phyloP scores from a whole-genome alignment of 768 basidiomycete genomes.

The Floccularia luteovirens region DNA sequence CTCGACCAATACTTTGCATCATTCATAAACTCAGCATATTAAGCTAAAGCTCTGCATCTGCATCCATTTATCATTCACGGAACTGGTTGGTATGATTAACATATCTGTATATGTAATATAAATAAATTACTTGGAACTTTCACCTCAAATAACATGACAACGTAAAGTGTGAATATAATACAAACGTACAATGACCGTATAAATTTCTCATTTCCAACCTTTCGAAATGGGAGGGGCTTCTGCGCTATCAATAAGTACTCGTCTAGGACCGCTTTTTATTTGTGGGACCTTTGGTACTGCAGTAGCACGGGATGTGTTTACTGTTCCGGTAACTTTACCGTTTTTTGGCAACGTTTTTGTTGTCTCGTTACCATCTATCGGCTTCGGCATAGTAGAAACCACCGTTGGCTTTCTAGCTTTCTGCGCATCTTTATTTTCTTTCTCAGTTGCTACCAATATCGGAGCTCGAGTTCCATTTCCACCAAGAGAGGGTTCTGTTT shows the following conservation, averaged over 20 bases:
- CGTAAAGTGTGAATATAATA: too few relatives aligned
- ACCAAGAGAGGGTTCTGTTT: slow-evolving; percentile 6
- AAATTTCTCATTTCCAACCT: slow-evolving; percentile 43
- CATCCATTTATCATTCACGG: too few relatives aligned
- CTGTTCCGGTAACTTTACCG: slow-evolving; percentile 6
- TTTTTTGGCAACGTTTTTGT: not conserved
- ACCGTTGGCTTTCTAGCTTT: slow-evolving; percentile 14
- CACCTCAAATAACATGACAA: too few relatives aligned
- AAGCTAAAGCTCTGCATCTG: too few relatives aligned
- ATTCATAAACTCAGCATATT: too few relatives aligned
- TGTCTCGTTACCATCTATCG: not conserved
- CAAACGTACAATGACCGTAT: too few relatives aligned
- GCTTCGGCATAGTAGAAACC: slow-evolving; percentile 11
- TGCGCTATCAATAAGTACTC: slow-evolving; percentile 60
- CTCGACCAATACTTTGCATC: slow-evolving; percentile 40
- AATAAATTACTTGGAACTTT: too few relatives aligned
- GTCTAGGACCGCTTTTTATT: slow-evolving; percentile 43
- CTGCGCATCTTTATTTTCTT: slow-evolving; percentile 24
- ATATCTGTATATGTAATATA: too few relatives aligned
- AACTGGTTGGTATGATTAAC: too few relatives aligned
- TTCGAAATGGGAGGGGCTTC: slow-evolving; percentile 48
- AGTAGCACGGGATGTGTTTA: slow-evolving; percentile 12
- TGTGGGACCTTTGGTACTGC: slow-evolving; percentile 22
- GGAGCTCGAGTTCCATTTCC: not conserved
- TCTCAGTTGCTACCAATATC: slow-evolving; percentile 19